Evolutionary conservation across 2,329 filamentous ascomycete genomes (phyloP), one percentile per base, ranked within the genome.

Genomic region (Fusarium sp.): DNA sequence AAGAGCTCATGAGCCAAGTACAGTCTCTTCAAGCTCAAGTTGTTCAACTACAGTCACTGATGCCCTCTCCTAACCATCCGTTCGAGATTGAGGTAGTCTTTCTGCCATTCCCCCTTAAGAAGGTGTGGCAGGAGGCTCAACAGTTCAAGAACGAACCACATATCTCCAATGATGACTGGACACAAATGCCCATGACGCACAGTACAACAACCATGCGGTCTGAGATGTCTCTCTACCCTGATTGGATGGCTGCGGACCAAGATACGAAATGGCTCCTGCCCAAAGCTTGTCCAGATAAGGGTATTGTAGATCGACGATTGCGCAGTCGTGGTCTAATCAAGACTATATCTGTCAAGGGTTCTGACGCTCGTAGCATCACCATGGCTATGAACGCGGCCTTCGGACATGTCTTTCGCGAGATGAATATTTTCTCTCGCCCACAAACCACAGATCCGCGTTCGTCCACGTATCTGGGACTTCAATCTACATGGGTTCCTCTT

Each of bases 11-110:
- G 69, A 83, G 75, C 49, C 83, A 87, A 65, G 78, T 89, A 3
- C 81, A 86, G 65, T 75, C 76, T 8, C 75, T 88, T 1, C 82
- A 84, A 66, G 80, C 82, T 5, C 83, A 86, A 63, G 78, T 88
- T 48, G 77, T 81, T 30, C 81, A 86, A 43, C 81, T 92, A 11
- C 89, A 91, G 75, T 83, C 84, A 7, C 80, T 85, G 11, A 77
- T 88, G 30, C 91, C 92, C n/a, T 88, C 90, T 0, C 81, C 82
- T 28, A 78, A 79, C 41, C 83, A 86, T 40, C 90, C 91, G 0
- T 94, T 91, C 90, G 87, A 91, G 67, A 81, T 95, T 3, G 91
- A 94, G 73, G 89, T 94, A 6, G 88, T 94, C 2, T 88, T 94
- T 58, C 76, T 94, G 9, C 92, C 92, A 2, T 95, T 92, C 75